Evolutionary conservation across 2,329 filamentous ascomycete genomes (phyloP).

Genomic region (Pseudogymnoascus sp.): DNA sequence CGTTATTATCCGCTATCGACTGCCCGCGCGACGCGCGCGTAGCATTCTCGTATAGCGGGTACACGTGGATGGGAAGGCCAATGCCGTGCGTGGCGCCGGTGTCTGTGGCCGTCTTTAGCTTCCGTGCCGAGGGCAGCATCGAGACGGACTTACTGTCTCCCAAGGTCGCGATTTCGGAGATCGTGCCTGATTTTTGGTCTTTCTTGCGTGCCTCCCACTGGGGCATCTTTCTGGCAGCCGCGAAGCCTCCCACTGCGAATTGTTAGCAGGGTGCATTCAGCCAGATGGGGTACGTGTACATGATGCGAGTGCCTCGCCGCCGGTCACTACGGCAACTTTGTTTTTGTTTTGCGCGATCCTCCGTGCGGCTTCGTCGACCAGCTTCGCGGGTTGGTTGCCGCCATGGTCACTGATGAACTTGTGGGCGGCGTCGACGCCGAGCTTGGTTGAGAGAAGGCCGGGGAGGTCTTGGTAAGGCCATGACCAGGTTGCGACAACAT

Average conservation of each 20-base stretch:
- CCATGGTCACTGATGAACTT: constrained; percentile 50
- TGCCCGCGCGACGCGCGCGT: constrained; percentile 52
- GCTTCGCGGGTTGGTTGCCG: constrained; percentile 53
- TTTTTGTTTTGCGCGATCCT: constrained; percentile 46
- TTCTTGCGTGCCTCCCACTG: constrained; percentile 51
- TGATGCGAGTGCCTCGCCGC: constrained; percentile 58
- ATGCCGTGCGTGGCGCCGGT: constrained; percentile 50
- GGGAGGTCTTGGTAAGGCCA: constrained; percentile 58
- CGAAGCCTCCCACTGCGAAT: constrained; percentile 43
- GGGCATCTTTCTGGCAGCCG: constrained; percentile 44
- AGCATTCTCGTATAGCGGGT: constrained; percentile 60
- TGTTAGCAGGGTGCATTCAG: constrained; percentile 26
- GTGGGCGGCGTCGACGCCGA: constrained; percentile 42
- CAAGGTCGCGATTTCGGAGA: constrained; percentile 41
- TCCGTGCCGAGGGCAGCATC: constrained; percentile 10
- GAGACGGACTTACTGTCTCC: constrained; percentile 30
- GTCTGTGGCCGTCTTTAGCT: constrained; percentile 32
- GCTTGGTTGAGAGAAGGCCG: constrained; percentile 40
- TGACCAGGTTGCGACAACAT: constrained; percentile 57
- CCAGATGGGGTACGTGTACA: constrained; percentile 30
- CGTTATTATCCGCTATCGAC: constrained; percentile 46
- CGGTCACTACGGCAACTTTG: constrained; percentile 52
- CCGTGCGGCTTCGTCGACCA: constrained; percentile 57
- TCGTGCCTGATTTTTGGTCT: constrained; percentile 40
- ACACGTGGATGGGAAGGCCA: constrained; percentile 58